These are phyloP conservation scores for Fusarium tjaetaba DNA, from an alignment of 2,329 filamentous ascomycete species.

Conservation along the genomic window DNA sequence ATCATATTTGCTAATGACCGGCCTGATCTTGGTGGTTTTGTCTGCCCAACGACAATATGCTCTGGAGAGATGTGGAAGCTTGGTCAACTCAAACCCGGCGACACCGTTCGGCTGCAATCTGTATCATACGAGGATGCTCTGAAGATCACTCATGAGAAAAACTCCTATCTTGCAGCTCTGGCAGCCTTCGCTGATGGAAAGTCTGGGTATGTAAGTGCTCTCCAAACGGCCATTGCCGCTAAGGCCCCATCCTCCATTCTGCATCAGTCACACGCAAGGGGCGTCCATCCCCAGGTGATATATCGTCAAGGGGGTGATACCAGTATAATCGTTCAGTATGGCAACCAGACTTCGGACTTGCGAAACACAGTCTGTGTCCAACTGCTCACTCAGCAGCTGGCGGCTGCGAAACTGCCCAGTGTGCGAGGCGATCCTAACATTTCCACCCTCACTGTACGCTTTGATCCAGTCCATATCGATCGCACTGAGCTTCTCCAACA, in stretches of 20 bases:
- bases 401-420: neutral
- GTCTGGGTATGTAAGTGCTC: neutral
- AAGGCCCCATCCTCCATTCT: neutral
- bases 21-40: conserved; percentile 47
- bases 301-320: neutral
- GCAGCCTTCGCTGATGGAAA: neutral
- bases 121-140: neutral
- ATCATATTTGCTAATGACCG: conserved; percentile 49
- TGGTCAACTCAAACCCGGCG: conserved; percentile 48
- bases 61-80: conserved; percentile 51
- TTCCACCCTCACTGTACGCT: neutral
- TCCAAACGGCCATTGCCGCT: neutral
- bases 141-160: neutral
- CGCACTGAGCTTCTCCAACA: neutral
- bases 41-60: conserved; percentile 44
- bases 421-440: neutral
- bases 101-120: conserved; percentile 29
- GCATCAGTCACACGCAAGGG: neutral
- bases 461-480: neutral
- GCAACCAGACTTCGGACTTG: neutral
- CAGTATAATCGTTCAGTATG: neutral
- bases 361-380: neutral
- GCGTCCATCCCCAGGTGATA: neutral
- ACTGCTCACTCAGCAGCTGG: neutral
- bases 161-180: neutral